Conservation (phyloP, 768 basidiomycete species). For the Boletus rubescentipes region DNA sequence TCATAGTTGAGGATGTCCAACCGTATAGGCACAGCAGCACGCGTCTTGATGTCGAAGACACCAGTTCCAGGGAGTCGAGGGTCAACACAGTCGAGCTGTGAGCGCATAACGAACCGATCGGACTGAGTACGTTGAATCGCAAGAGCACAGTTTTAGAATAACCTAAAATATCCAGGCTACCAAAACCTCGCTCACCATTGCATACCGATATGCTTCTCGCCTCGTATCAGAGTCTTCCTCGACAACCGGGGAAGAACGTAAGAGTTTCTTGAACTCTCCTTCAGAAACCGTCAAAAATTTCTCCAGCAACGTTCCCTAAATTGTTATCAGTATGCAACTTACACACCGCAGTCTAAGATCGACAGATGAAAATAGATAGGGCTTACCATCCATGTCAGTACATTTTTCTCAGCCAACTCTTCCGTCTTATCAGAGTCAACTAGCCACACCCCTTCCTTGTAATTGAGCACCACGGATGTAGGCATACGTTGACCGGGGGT, state of each 20-base stretch:
- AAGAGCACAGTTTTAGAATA: background rate
- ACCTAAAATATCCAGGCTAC: background rate
- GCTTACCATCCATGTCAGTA: constrained; percentile 74
- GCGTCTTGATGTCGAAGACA: constrained; percentile 95
- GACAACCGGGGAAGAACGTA: constrained; percentile 37
- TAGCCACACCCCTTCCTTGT: constrained; percentile 65
- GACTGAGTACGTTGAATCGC: constrained; percentile 30
- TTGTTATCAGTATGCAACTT: background rate
- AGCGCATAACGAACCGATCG: constrained; percentile 78
- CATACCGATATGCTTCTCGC: constrained; percentile 83
- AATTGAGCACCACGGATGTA: constrained; percentile 61
- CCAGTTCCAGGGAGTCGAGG: constrained; percentile 81
- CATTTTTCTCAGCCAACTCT: constrained; percentile 54
- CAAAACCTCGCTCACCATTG: constrained; percentile 53
- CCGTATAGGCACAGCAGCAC: constrained; percentile 81
- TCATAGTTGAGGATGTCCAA: constrained; percentile 82
- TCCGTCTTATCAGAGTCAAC: constrained; percentile 55
- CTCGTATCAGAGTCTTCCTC: constrained; percentile 35
- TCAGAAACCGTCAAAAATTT: constrained; percentile 75
- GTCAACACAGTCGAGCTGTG: constrained; percentile 90
- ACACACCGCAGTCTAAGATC: background rate
- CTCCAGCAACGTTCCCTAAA: constrained; percentile 84
- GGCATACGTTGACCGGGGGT: constrained; percentile 81
- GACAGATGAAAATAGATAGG: background rate
- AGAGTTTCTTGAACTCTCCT: constrained; percentile 58